phyloP scores from a whole-genome alignment of 2,329 filamentous ascomycete genomes.

The Colletotrichum truncatum region DNA sequence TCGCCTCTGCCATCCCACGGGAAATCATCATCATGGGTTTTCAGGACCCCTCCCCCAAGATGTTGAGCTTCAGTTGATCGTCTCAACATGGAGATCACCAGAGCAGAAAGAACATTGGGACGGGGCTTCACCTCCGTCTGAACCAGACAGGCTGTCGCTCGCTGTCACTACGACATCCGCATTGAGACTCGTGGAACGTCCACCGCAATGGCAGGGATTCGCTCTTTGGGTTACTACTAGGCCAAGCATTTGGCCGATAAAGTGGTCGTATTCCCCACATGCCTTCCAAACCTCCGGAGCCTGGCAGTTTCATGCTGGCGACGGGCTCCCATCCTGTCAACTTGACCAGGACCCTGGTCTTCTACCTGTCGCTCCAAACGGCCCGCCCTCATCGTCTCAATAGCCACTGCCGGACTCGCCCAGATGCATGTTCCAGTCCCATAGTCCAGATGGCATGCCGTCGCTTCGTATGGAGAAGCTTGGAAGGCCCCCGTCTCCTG shows the following conservation, averaged over 20 bases:
- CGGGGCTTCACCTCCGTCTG: constrained; percentile 17
- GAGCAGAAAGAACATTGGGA: neutral
- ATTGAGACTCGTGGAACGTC: constrained; percentile 16
- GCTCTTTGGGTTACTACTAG: neutral
- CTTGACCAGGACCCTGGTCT: constrained; percentile 13
- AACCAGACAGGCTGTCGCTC: constrained; percentile 12
- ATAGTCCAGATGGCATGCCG: constrained; percentile 16
- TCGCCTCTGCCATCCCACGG: neutral
- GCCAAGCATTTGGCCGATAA: constrained; percentile 18
- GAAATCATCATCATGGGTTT: constrained; percentile 1
- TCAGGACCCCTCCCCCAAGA: neutral
- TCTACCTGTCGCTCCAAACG: neutral
- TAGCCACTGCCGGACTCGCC: neutral
- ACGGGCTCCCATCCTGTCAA: constrained; percentile 24
- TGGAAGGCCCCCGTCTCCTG: neutral
- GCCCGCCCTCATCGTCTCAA: constrained; percentile 5
- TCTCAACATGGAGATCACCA: constrained; percentile 11
- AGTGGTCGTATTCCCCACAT: constrained; percentile 28
- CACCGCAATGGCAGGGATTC: constrained; percentile 8
- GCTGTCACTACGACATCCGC: neutral
- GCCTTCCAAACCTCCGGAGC: constrained; percentile 15
- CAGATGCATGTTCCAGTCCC: neutral
- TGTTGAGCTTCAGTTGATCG: neutral
- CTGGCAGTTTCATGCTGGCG: constrained; percentile 27
- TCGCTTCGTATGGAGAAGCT: constrained; percentile 23